Percentiles rank a stretch among this genome's conserved stretches.
Evolutionary conservation across 2,329 filamentous ascomycete species (phyloP).

Genomic region (Cladosporium sp.): DNA sequence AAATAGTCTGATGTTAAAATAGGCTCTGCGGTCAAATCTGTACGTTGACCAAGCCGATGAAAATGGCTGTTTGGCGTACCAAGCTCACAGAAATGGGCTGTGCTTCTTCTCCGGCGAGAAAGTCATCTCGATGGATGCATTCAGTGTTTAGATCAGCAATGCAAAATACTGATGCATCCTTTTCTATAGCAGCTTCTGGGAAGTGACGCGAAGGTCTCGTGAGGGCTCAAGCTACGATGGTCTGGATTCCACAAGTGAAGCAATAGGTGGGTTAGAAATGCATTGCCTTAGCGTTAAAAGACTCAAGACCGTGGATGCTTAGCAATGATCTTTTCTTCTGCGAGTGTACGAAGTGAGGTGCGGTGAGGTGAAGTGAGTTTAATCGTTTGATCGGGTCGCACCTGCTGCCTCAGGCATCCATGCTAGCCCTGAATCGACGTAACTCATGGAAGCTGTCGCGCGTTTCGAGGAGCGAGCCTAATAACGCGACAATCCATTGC

Average conservation of each 20-base stretch:
- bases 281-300: neutral
- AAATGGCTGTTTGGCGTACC: neutral
- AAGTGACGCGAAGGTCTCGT: too few species aligned
- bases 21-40: neutral
- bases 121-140: neutral
- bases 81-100: neutral
- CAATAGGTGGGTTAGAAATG: neutral
- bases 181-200: too few species aligned
- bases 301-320: neutral
- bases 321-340: neutral
- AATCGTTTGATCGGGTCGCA: neutral
- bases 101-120: fast-evolving
- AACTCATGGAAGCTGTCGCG: constrained; percentile 10
- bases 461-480: constrained; percentile 9
- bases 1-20: neutral
- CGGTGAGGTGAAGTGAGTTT: neutral
- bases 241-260: neutral
- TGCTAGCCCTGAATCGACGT: neutral
- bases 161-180: neutral
- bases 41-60: neutral
- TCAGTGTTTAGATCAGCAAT: neutral
- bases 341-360: neutral
- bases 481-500: constrained; percentile 5
- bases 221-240: neutral
- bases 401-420: constrained; percentile 3